These are phyloP conservation scores for Hyaloperonospora brassicae DNA, from an alignment of 352 stramenopile genomes.

Conservation along the genomic window DNA sequence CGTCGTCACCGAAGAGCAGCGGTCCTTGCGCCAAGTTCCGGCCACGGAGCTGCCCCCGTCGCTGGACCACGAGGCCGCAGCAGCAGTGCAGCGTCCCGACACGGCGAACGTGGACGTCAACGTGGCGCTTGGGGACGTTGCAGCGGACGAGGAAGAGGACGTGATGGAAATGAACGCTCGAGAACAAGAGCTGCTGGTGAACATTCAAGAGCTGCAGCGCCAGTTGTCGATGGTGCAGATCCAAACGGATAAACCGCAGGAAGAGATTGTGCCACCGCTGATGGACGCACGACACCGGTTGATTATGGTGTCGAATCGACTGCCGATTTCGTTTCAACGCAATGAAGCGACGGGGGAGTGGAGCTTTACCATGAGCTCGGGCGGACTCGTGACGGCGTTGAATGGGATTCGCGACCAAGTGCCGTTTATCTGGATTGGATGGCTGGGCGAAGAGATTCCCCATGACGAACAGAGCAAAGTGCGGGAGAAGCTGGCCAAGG, in stretches of 20 bases:
- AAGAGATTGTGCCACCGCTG: constrained; percentile 60
- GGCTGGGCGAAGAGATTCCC: constrained; percentile 82
- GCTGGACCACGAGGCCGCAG: neutral
- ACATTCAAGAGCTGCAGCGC: constrained; percentile 87
- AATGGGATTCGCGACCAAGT: constrained; percentile 84
- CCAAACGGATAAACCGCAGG: constrained; percentile 65
- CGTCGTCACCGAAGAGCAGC: constrained; percentile 30
- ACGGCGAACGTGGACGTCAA: neutral
- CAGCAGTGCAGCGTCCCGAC: neutral
- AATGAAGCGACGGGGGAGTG: constrained; percentile 81
- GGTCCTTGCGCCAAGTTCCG: constrained; percentile 10
- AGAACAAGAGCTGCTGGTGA: constrained; percentile 85
- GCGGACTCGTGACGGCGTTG: constrained; percentile 82
- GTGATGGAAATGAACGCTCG: constrained; percentile 64
- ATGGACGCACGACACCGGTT: constrained; percentile 61
- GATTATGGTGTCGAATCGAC: constrained; percentile 87
- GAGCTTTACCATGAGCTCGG: constrained; percentile 84
- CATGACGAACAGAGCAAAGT: constrained; percentile 79
- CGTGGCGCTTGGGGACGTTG: constrained; percentile 19
- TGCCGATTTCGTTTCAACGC: constrained; percentile 86
- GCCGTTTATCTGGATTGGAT: constrained; percentile 89
- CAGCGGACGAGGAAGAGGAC: constrained; percentile 61
- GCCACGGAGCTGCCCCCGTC: constrained; percentile 4
- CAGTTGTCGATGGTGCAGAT: constrained; percentile 85
- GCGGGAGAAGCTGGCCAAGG: constrained; percentile 66